Base-by-base conservation (phyloP, 768 basidiomycete species). In the Kockovaella imperatae region DNA sequence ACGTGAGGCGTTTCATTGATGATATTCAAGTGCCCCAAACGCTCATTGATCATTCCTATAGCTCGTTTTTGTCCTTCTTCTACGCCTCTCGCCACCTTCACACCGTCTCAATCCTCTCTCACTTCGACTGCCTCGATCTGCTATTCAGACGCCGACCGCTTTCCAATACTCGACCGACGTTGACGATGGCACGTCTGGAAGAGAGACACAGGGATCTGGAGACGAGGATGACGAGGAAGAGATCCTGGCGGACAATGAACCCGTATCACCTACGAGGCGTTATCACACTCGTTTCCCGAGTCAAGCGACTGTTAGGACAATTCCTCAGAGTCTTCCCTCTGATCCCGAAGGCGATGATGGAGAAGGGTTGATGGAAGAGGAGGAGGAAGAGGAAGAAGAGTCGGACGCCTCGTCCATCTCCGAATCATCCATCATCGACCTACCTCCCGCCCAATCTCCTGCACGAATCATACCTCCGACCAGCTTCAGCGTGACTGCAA, bases 391-490 rank as follows among this genome's bases (percentile, higher is more conserved):
- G 4, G 44, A 42, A 21, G 49, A 41, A 20, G 26, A n/a, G 17
- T 49, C 47, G 3, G 36, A 44, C 23, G 10, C 48, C 10, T 59
- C 58, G 2, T 55, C 55, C 0, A 48, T 63, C n/a, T 60, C 59
- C 24, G 38, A 47, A 36, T 56, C 52, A 15, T 54, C 52, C 13
- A 66, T 66, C 44, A 66, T 66, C 15, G 64, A 66, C 40, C 53
- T 66, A 8, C 64, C 64, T 2, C 60, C 50, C 4, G 58, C 58
- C 1, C 25, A 45, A 4, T 54, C 53, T 10, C 62, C 62, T 7
- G 32, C 47, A 11, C 28, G 54, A 1, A 53, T 59, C 28, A 41
- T 59, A 21, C 56, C 62, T 2, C 46, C 49, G 8, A 47, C 57
- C 2, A 59, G 56, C 42, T 41, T 55, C 3, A 59, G 57, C 30